Evolutionary conservation across 306 rosid genomes (phyloP).

Genomic region (Medicago ruthenica): DNA sequence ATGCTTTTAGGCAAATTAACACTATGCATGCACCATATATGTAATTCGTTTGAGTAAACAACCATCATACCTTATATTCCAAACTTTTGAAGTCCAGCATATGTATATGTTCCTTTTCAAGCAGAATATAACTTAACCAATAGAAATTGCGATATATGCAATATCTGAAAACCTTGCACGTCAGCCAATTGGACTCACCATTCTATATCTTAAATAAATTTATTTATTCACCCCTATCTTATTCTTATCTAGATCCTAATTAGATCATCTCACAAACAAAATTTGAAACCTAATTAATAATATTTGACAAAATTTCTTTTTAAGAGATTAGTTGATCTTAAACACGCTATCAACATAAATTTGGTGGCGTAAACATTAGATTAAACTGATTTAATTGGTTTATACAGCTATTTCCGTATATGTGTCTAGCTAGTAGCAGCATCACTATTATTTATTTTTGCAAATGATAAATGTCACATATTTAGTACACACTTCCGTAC

Average conservation of each 20-base stretch:
- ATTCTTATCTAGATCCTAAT: conserved; percentile 30
- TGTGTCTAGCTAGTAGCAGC: background rate
- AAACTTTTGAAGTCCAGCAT: too few relatives aligned
- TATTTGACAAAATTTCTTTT: background rate
- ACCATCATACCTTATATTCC: conserved; percentile 4
- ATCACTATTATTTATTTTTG: background rate
- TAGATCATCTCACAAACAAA: conserved; percentile 1
- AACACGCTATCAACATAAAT: background rate
- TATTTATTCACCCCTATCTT: background rate
- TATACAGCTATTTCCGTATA: background rate
- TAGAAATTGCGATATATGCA: conserved; percentile 21
- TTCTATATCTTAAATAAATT: conserved; percentile 17
- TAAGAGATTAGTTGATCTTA: too few relatives aligned
- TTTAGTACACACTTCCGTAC: background rate
- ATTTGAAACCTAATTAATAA: background rate
- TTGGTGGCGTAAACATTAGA: conserved; percentile 12
- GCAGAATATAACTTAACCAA: conserved; percentile 11
- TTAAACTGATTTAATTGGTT: background rate
- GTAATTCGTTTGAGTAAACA: conserved; percentile 11
- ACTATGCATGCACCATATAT: conserved; percentile 1
- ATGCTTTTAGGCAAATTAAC: background rate
- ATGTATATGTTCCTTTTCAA: background rate
- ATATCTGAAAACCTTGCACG: conserved; percentile 33
- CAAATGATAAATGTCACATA: too few relatives aligned
- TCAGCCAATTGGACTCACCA: conserved; percentile 6